Conservation (phyloP, 306 rosid species). For the Sophora flavescens region DNA sequence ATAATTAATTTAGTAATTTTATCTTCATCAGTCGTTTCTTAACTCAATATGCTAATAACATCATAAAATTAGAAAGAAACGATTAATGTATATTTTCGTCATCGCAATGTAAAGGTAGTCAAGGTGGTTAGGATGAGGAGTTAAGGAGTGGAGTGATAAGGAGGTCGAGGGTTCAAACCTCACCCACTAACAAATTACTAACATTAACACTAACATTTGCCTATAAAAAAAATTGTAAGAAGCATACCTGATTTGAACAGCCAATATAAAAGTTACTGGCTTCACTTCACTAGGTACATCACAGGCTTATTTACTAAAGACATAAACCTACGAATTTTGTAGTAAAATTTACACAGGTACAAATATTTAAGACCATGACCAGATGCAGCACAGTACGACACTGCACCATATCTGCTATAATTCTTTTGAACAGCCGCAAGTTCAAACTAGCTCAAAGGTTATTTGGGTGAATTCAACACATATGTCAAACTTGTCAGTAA, state of each 20-base stretch:
- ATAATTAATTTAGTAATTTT: constrained; percentile 2
- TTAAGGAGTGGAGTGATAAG: too few species aligned
- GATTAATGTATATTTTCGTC: background rate
- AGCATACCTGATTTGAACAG: constrained; percentile 43
- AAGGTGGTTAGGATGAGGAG: too few species aligned
- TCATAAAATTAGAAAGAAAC: background rate
- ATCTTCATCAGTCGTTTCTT: background rate
- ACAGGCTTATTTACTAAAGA: constrained; percentile 42
- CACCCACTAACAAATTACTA: too few species aligned
- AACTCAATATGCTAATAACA: background rate
- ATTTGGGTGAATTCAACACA: constrained; percentile 18
- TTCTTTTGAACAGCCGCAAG: constrained; percentile 26
- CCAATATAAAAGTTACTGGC: constrained; percentile 32
- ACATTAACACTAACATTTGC: too few species aligned
- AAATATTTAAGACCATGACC: constrained; percentile 29
- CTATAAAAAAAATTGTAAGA: too few species aligned
- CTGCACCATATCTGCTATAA: constrained; percentile 29
- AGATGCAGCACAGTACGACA: constrained; percentile 37
- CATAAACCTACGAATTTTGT: constrained; percentile 23
- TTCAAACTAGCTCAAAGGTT: constrained; percentile 36
- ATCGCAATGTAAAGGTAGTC: constrained; percentile 24
- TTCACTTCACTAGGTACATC: constrained; percentile 48
- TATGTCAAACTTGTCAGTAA: constrained; percentile 27
- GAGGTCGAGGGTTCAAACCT: too few species aligned
- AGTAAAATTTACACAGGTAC: constrained; percentile 8